These are phyloP conservation scores for Colletotrichum viniferum DNA, from an alignment of 2,329 filamentous ascomycete genomes.

Conservation along the genomic window DNA sequence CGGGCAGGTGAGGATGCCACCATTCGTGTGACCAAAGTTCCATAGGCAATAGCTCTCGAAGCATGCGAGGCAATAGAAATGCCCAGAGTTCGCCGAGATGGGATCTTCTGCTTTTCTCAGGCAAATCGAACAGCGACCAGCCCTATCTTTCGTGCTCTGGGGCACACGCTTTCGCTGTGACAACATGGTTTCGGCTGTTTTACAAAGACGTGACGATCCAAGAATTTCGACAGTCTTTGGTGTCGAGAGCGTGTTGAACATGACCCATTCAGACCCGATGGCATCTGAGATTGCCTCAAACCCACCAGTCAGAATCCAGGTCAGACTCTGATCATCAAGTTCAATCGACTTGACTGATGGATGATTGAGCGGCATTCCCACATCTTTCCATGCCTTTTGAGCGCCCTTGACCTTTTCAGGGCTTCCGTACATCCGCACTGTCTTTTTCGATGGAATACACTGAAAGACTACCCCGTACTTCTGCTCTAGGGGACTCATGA, in stretches of 20 bases:
- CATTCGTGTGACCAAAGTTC: no score
- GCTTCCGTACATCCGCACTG: slow-evolving; percentile 33
- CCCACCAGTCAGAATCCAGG: slow-evolving; percentile 35
- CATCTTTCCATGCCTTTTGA: slow-evolving; percentile 25
- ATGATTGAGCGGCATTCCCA: slow-evolving; percentile 23
- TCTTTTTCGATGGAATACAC: slow-evolving; percentile 30
- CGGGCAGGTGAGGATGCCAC: no score
- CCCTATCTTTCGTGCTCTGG: background rate
- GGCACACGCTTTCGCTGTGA: background rate
- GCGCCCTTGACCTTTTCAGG: slow-evolving; percentile 20
- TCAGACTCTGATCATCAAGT: slow-evolving; percentile 22
- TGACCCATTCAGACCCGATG: slow-evolving; percentile 31
- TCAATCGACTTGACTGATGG: background rate
- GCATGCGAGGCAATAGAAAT: slow-evolving; percentile 46
- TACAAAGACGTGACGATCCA: slow-evolving; percentile 25
- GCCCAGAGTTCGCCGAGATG: slow-evolving; percentile 37
- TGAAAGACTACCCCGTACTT: slow-evolving; percentile 29
- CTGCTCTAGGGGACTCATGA: background rate
- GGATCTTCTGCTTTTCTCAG: slow-evolving; percentile 38
- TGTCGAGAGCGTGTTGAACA: slow-evolving; percentile 34
- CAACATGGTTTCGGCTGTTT: slow-evolving; percentile 21
- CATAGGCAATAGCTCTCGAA: slow-evolving; percentile 37
- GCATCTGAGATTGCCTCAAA: slow-evolving; percentile 29
- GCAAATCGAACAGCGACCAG: slow-evolving; percentile 37
- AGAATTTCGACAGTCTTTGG: slow-evolving; percentile 36